Evolutionary conservation across 768 basidiomycete genomes (phyloP), one percentile per base, ranked within the genome.

Genomic region (Inosperma sp.): DNA sequence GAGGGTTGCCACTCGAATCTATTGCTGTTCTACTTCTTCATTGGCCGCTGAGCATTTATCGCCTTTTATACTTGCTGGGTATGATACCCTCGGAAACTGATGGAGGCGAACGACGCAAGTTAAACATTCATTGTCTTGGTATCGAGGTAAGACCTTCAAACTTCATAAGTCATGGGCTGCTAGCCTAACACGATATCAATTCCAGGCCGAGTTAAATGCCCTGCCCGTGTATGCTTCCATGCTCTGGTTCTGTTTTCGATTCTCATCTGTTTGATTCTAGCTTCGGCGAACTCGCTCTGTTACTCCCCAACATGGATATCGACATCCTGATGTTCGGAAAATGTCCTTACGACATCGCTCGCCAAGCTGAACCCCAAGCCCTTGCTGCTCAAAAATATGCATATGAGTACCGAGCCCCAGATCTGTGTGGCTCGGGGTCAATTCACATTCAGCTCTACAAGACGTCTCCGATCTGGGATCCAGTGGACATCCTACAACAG

Each of bases 261-360:
- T 33, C 44, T 33, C 30, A 45, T n/a, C 16, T 22, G 7, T 45
- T 45, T 45, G 19, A 33, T 33, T 23, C 13, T 33, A 50, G 77
- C 27, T 77, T 75, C 55, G 69, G 72, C 12, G 76, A 78, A 54
- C 58, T 78, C 30, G 77, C 73, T 4, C 58, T 78, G 19, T 59
- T 76, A 30, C 57, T 75, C 14, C 74, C 74, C 14, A 59, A 76
- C 54, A 74, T 73, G 16, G 74, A 77, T 53, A 63, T 76, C 51
- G 68, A 69, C 49, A 61, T 78, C 14, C 65, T 68, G 30, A 58
- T 78, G 49, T 72, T 74, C 44, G 74, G 76, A 49, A 48, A 53
- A 19, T 63, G 61, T 22, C 65, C 68, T 19, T 48, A 64, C n/a
- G 46, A 59, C 4, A 56, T 73, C 7, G 56, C 69, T 22, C 61